phyloP scores from a whole-genome alignment of 495 filamentous ascomycete genomes.

The Articulospora tetracladia region DNA sequence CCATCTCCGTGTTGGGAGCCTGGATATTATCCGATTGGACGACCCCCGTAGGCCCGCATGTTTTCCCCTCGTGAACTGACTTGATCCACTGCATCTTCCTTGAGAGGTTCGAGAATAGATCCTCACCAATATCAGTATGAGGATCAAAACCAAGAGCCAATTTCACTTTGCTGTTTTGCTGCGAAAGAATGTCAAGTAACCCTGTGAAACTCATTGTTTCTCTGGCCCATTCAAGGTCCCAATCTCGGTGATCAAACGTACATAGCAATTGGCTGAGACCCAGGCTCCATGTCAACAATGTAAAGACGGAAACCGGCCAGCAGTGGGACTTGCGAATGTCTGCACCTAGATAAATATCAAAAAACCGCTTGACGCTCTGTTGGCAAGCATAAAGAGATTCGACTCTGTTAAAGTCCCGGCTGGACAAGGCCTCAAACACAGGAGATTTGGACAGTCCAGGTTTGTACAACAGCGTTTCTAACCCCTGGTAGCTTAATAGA shows the following conservation, averaged over 20 bases:
- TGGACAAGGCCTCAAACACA: background rate
- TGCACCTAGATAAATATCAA: conserved; percentile 32
- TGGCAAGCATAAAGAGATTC: conserved; percentile 28
- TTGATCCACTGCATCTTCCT: background rate
- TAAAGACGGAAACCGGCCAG: conserved; percentile 34
- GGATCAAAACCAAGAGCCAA: background rate
- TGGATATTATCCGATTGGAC: background rate
- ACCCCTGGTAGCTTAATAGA: background rate
- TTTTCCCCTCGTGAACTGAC: background rate
- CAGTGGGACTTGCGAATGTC: conserved; percentile 22
- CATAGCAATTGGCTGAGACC: conserved; percentile 37
- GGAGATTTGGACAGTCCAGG: conserved; percentile 5
- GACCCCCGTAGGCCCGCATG: background rate
- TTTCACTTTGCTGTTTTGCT: conserved; percentile 24
- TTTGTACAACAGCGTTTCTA: conserved; percentile 3
- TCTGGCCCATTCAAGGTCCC: conserved; percentile 35
- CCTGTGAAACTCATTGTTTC: conserved; percentile 30
- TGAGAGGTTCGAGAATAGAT: background rate
- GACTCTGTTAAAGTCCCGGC: conserved; percentile 16
- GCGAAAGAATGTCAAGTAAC: conserved; percentile 28
- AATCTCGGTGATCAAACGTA: conserved; percentile 35
- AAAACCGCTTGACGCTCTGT: conserved; percentile 32
- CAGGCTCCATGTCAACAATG: conserved; percentile 31
- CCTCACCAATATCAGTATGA: background rate
- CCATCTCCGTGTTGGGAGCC: background rate